phyloP scores from a whole-genome alignment of 768 basidiomycete genomes.

The Pilatotrama ljubarskyi region DNA sequence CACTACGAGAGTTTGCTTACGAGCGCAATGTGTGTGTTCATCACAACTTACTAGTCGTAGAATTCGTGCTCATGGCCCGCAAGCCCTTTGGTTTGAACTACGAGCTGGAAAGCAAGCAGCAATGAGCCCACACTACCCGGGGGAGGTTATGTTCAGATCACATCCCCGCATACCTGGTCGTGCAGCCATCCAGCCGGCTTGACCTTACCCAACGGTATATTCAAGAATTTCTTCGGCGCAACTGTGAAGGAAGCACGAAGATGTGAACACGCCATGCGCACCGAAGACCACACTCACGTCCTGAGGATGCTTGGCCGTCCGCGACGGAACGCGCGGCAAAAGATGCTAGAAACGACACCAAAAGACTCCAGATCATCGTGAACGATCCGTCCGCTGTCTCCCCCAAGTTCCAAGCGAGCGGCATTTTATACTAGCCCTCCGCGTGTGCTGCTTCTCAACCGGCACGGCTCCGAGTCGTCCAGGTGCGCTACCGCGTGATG shows the following conservation, averaged over 20 bases:
- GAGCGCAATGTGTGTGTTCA: too few relatives aligned
- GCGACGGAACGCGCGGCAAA: neutral
- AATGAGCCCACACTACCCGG: neutral
- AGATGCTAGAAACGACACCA: slow-evolving; percentile 13
- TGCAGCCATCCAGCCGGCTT: slow-evolving; percentile 35
- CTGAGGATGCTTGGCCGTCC: slow-evolving; percentile 3
- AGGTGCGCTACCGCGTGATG: slow-evolving; percentile 12
- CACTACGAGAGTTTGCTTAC: slow-evolving; percentile 20
- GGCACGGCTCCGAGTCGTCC: neutral
- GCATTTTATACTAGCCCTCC: slow-evolving; percentile 15
- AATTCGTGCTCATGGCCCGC: slow-evolving; percentile 40
- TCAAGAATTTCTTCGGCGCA: slow-evolving; percentile 33
- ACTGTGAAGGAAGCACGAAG: slow-evolving; percentile 16
- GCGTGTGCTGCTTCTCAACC: neutral
- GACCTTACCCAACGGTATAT: slow-evolving; percentile 31
- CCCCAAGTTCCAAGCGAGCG: neutral
- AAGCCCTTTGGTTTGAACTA: slow-evolving; percentile 36
- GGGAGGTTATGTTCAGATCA: neutral
- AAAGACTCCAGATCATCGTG: slow-evolving; percentile 6
- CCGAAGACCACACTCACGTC: slow-evolving; percentile 4
- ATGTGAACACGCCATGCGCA: neutral
- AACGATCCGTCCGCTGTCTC: slow-evolving; percentile 3
- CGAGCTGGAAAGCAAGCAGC: slow-evolving; percentile 21
- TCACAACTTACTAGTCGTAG: slow-evolving; percentile 33
- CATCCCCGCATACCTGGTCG: slow-evolving; percentile 29